A percentile compares a stretch with the other conserved stretches of the same genome.
Evolutionary conservation across 352 stramenopile genomes (phyloP).

Genomic region (Pythium phragmitis): DNA sequence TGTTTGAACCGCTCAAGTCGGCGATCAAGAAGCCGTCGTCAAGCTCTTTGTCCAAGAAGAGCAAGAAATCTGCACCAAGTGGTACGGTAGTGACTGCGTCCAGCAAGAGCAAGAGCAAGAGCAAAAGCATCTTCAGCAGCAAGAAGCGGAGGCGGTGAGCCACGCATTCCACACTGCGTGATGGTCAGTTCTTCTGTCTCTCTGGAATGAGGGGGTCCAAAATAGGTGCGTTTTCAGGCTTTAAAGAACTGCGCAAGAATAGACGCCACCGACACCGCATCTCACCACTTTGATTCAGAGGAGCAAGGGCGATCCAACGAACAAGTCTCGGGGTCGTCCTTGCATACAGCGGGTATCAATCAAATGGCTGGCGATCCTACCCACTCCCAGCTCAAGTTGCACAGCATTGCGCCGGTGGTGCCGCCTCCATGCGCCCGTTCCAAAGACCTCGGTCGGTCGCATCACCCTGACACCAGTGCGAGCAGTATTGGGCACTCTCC

Average conservation of each 20-base stretch:
- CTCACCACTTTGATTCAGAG: too few species aligned
- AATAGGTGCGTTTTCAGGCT: too few species aligned
- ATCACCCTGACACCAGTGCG: too few species aligned
- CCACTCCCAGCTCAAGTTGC: slow-evolving; percentile 18
- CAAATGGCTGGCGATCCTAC: not conserved
- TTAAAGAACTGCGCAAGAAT: slow-evolving; percentile 1
- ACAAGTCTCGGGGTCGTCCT: not conserved
- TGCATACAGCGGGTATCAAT: not conserved
- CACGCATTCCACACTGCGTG: not conserved
- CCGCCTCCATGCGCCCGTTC: not conserved
- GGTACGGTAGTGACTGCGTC: not conserved
- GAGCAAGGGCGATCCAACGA: too few species aligned
- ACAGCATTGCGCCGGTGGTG: slow-evolving; percentile 12
- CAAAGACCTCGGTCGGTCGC: too few species aligned
- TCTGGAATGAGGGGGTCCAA: too few species aligned
- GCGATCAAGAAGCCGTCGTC: slow-evolving; percentile 39
- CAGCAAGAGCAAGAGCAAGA: slow-evolving; percentile 13
- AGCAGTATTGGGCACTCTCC: too few species aligned
- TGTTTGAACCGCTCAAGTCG: slow-evolving; percentile 69
- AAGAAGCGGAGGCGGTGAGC: slow-evolving; percentile 47
- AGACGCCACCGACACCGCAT: not conserved
- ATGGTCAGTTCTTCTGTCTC: not conserved
- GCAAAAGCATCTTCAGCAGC: slow-evolving; percentile 29
- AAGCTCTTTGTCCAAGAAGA: slow-evolving; percentile 24
- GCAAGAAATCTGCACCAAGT: slow-evolving; percentile 28